Percentiles rank a stretch among this genome's conserved stretches.
Conservation (phyloP, 306 rosid species). For the Prunus salicina region DNA sequence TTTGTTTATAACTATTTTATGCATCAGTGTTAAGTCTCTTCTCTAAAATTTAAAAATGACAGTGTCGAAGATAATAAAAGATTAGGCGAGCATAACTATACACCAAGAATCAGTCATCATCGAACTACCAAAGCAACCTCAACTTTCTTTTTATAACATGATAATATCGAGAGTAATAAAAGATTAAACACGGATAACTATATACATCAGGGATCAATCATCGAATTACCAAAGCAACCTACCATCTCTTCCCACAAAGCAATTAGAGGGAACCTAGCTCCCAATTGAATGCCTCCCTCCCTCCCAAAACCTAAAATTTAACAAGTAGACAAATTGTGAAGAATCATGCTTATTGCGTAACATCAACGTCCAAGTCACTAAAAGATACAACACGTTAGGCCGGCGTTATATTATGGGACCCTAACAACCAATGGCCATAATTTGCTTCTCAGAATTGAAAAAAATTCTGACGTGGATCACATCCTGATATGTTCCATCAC, state of each 20-base stretch:
- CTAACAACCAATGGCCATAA: slow-evolving; percentile 8
- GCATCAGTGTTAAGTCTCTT: neutral
- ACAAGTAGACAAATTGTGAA: slow-evolving; percentile 1
- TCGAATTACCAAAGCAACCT: too few relatives aligned
- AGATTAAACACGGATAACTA: too few relatives aligned
- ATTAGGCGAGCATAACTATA: too few relatives aligned
- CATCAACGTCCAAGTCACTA: slow-evolving; percentile 1
- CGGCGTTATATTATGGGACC: slow-evolving; percentile 14
- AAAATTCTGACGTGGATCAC: slow-evolving; percentile 36
- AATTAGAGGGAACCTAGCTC: too few relatives aligned
- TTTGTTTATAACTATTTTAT: neutral
- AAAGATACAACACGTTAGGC: neutral
- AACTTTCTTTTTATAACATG: too few relatives aligned
- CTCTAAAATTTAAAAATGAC: neutral
- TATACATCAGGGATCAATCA: too few relatives aligned
- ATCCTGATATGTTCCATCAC: neutral
- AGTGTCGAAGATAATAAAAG: too few relatives aligned
- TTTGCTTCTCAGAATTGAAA: slow-evolving; percentile 32
- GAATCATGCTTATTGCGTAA: neutral
- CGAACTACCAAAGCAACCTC: too few relatives aligned
- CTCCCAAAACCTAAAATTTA: neutral
- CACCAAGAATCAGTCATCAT: too few relatives aligned
- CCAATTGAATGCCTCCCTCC: too few relatives aligned
- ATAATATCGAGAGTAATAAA: too few relatives aligned
- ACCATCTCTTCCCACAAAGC: too few relatives aligned